Conservation (phyloP, 2,329 filamentous ascomycete genomes). For the Trichoderma sp. region DNA sequence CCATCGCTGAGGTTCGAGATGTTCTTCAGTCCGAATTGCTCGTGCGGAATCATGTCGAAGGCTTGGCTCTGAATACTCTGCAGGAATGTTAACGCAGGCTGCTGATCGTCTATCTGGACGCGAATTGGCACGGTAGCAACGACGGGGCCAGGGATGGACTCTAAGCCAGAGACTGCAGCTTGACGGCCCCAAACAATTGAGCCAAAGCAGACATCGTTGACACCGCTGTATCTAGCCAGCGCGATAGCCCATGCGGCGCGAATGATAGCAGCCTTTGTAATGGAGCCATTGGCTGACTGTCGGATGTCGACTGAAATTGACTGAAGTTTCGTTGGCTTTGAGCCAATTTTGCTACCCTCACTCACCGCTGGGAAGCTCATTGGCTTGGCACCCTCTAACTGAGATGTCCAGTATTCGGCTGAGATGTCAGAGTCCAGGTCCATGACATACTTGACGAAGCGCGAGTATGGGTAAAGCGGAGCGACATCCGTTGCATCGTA, state of each 20-base stretch:
- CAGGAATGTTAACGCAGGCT: constrained; percentile 24
- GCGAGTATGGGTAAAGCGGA: constrained; percentile 7
- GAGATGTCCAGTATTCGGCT: constrained; percentile 10
- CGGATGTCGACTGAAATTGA: not conserved
- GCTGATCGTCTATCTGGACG: constrained; percentile 6
- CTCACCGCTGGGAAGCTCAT: constrained; percentile 28
- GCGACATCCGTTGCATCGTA: constrained; percentile 27
- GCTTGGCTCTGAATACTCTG: constrained; percentile 33
- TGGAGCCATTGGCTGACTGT: not conserved
- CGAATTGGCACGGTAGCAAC: constrained; percentile 22
- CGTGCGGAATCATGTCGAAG: constrained; percentile 34
- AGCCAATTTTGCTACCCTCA: not conserved
- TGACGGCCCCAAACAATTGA: constrained; percentile 30
- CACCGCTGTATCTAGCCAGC: constrained; percentile 28
- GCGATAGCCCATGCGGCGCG: constrained; percentile 33
- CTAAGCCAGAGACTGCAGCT: constrained; percentile 17
- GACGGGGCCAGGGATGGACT: constrained; percentile 12
- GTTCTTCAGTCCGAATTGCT: constrained; percentile 37
- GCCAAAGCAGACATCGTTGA: constrained; percentile 33
- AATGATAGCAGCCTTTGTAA: constrained; percentile 30
- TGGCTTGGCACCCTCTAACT: constrained; percentile 4
- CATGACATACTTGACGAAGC: constrained; percentile 19
- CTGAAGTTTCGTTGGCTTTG: not conserved
- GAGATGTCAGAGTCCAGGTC: not conserved
- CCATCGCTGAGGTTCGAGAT: constrained; percentile 32